Evolutionary conservation across 2,329 filamentous ascomycete species (phyloP), one percentile per base, ranked within the genome.

Genomic region (Aciculosporium take): DNA sequence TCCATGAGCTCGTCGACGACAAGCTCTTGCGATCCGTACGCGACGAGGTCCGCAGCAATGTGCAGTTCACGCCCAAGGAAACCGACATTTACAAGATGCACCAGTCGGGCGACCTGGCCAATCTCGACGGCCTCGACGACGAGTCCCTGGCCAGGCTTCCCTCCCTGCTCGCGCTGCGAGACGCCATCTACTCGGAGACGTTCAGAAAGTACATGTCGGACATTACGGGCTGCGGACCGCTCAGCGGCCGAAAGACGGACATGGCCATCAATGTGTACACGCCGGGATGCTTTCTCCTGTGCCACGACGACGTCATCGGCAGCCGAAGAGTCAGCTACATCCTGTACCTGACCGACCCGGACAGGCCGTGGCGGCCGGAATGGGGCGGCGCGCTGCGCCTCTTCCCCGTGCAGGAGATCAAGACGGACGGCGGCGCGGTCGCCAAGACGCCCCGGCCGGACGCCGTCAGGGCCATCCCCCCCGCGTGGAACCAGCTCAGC

Each of bases 51-150:
- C 81, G 81, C 61, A 72, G 82, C 51, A 88, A 94, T 57, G 84
- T 98, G 51, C 80, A 84, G 51, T 98, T 98, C 66, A 95, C 91
- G 10, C 88, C 88, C 53, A 98, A 98, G 63, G 91, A 98, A 64
- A 98, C 91, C 37, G 91, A 98, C 61, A 98, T 98, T 53, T 98
- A 98, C 74, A 94, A 93, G 65, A 96, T 98, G 57, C 88, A 95
- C 71, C 91, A 98, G 68, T 96, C 89, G 4, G 91, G 91, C 49
- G 91, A 98, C 60, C 74, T 98, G 27, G 91, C 91, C 36, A 98
- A 98, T 63, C 77, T 98, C 44, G 89, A 95, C 62, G 91, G 91
- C 20, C 75, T 98, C 33, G 85, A 94, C 47, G 81, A 93, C 57
- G 79, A 80, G 7, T 87, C 88, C 6, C 73, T 96, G 41, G 74